Conservation (phyloP, 2,329 filamentous ascomycete species). For the Exophiala oligosperma region DNA sequence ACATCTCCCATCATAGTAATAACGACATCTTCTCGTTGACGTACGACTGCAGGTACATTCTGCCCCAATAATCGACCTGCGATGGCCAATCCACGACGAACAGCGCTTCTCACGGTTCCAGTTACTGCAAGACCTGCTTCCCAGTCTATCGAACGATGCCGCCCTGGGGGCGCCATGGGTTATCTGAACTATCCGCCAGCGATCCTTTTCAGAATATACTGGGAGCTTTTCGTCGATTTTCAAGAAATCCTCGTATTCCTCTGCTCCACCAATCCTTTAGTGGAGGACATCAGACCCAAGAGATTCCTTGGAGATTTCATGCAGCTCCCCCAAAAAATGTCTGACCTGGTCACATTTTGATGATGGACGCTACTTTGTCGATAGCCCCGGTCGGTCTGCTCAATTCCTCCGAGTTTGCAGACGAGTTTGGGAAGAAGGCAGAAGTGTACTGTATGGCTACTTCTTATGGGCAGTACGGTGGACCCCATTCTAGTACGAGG, state of each 20-base stretch:
- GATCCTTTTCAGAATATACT: constrained; percentile 18
- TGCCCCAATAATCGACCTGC: too few relatives aligned
- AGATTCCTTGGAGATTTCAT: not conserved
- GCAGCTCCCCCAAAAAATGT: too few relatives aligned
- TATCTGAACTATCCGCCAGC: constrained; percentile 16
- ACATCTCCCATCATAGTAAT: not conserved
- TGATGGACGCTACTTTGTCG: constrained; percentile 6
- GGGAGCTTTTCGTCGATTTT: constrained; percentile 11
- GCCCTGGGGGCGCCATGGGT: constrained; percentile 12
- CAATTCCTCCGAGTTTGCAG: constrained; percentile 21
- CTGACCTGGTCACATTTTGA: not conserved
- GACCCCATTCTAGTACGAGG: not conserved
- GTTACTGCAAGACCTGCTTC: constrained; percentile 1
- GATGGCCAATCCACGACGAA: not conserved
- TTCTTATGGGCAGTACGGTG: constrained; percentile 12
- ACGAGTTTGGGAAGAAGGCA: constrained; percentile 11
- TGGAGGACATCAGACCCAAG: constrained; percentile 2
- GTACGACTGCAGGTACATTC: too few relatives aligned
- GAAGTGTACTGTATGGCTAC: constrained; percentile 12
- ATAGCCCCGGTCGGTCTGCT: constrained; percentile 11
- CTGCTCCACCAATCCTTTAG: constrained; percentile 10
- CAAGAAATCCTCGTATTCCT: constrained; percentile 12
- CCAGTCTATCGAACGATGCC: not conserved
- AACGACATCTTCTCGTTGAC: too few relatives aligned
- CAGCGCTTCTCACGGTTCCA: not conserved